phyloP scores from a whole-genome alignment of 768 basidiomycete genomes.

The Pleurotus djamor region DNA sequence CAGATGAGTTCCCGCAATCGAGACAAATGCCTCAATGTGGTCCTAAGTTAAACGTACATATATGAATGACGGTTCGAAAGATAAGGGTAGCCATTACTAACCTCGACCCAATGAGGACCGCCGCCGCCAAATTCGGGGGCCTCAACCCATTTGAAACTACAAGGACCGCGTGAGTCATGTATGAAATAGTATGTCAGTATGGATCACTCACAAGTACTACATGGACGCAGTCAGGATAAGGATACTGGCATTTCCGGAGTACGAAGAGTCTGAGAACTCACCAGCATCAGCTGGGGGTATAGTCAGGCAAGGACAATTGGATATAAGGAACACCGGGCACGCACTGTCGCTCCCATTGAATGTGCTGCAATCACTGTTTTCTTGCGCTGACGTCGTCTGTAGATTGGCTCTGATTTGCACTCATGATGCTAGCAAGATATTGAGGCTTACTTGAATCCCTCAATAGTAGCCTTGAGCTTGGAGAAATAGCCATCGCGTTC shows the following conservation, averaged over 20 bases:
- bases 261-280: not conserved
- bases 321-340: constrained; percentile 15
- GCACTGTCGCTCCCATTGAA: constrained; percentile 82
- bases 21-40: constrained; percentile 83
- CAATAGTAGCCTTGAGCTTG: constrained; percentile 76
- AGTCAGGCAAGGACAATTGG: not conserved
- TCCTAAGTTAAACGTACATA: constrained; percentile 39
- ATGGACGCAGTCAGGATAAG: constrained; percentile 6
- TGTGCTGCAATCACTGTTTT: constrained; percentile 85
- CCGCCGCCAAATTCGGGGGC: constrained; percentile 79
- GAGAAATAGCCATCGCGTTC: constrained; percentile 90
- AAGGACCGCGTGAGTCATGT: not conserved
- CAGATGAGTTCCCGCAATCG: constrained; percentile 85
- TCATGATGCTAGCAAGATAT: too few species aligned
- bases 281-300: constrained; percentile 1
- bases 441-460: constrained; percentile 64
- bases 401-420: too few species aligned
- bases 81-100: constrained; percentile 21
- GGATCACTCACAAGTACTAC: constrained; percentile 84
- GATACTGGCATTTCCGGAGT: too few species aligned
- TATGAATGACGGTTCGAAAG: not conserved
- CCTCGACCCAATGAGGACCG: constrained; percentile 91
- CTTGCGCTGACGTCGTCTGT: constrained; percentile 63
- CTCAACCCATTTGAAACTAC: constrained; percentile 96
- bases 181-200: not conserved